A percentile compares a stretch with the other conserved stretches of the same genome.
Conservation (phyloP, 1,284 basidiomycete species). For the Gymnopus androsaceus region DNA sequence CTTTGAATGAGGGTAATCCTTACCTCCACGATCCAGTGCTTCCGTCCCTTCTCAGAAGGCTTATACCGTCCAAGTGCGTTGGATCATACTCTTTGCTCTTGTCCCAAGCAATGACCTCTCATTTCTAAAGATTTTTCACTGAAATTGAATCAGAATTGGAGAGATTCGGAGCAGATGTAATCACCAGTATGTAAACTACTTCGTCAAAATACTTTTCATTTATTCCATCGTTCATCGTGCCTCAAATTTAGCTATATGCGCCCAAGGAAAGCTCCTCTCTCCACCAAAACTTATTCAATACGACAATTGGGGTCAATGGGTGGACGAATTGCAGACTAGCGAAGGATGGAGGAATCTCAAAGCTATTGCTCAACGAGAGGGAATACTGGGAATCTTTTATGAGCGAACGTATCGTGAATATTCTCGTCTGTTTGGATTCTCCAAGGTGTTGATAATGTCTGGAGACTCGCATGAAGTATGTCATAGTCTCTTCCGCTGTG, state of each 20-base stretch:
- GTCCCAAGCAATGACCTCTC: background rate
- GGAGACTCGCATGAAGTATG: slow-evolving; percentile 65
- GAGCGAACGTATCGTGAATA: slow-evolving; percentile 58
- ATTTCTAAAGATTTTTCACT: slow-evolving; percentile 35
- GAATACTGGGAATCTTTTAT: slow-evolving; percentile 64
- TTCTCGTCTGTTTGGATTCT: slow-evolving; percentile 63
- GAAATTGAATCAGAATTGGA: slow-evolving; percentile 55
- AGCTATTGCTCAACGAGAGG: slow-evolving; percentile 68
- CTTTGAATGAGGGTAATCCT: slow-evolving; percentile 53
- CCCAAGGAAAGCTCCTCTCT: slow-evolving; percentile 38
- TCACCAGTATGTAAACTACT: slow-evolving; percentile 42
- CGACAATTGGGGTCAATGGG: slow-evolving; percentile 66
- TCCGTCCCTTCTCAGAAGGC: slow-evolving; percentile 55
- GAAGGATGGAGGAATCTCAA: slow-evolving; percentile 76
- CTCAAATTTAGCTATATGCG: slow-evolving; percentile 45
- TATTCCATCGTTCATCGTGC: background rate
- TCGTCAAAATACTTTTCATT: background rate
- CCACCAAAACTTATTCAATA: slow-evolving; percentile 64
- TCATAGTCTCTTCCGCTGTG: background rate
- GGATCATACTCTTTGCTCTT: background rate
- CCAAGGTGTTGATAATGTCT: slow-evolving; percentile 59
- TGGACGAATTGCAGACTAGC: slow-evolving; percentile 66
- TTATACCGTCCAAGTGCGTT: slow-evolving; percentile 40
- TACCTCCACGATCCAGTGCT: slow-evolving; percentile 62
- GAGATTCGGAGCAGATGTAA: slow-evolving; percentile 55